Conservation (phyloP, 352 stramenopile species). For the Blastocystis sp. region DNA sequence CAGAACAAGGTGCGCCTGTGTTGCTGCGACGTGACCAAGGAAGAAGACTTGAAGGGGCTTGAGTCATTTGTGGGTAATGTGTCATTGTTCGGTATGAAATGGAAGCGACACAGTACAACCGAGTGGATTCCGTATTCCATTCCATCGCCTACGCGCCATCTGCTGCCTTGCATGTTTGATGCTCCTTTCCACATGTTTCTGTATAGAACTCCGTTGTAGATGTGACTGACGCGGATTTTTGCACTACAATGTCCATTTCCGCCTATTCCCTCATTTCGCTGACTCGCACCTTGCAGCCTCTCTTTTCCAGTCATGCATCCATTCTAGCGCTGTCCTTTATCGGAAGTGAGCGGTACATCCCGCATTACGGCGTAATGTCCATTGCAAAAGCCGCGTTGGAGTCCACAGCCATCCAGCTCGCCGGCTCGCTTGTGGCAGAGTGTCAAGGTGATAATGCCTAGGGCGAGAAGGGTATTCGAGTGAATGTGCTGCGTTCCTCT, state of each 20-base stretch:
- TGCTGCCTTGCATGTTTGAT: constrained; percentile 12
- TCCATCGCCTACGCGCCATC: constrained; percentile 48
- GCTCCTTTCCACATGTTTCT: background rate
- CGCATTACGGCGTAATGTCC: constrained; percentile 44
- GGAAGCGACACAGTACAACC: background rate
- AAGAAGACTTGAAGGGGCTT: background rate
- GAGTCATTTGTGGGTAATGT: constrained; percentile 20
- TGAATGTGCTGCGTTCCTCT: constrained; percentile 40
- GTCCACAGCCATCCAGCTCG: constrained; percentile 38
- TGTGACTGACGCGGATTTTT: constrained; percentile 8
- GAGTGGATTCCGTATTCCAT: constrained; percentile 54
- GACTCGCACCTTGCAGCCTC: constrained; percentile 17
- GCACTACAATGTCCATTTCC: constrained; percentile 25
- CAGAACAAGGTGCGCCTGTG: background rate
- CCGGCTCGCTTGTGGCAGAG: background rate
- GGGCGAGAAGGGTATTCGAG: constrained; percentile 8
- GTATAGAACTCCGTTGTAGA: constrained; percentile 10
- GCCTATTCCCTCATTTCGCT: constrained; percentile 32
- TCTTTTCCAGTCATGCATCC: background rate
- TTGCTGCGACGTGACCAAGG: constrained; percentile 33
- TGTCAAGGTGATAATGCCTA: background rate
- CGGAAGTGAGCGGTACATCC: constrained; percentile 30
- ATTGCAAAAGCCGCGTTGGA: constrained; percentile 55
- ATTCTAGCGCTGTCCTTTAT: constrained; percentile 42
- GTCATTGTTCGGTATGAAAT: background rate